These are phyloP conservation scores for Magnusiomyces ingens DNA, from an alignment of 1,139 yeast species.

Conservation along the genomic window DNA sequence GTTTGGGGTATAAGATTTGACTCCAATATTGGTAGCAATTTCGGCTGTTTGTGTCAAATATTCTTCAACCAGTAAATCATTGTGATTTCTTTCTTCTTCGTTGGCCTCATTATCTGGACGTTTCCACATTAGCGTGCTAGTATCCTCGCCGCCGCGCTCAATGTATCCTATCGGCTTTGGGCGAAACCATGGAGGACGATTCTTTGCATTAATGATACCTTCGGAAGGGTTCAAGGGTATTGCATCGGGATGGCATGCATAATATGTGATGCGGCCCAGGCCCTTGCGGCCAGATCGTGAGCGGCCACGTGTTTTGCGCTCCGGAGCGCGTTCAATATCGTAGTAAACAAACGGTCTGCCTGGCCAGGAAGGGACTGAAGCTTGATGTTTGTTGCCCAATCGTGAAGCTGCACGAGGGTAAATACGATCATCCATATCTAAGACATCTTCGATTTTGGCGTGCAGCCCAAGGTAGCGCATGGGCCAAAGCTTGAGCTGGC, in stretches of 20 bases:
- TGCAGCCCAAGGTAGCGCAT: constrained; percentile 76
- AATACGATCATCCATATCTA: constrained; percentile 73
- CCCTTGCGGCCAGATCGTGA: constrained; percentile 2
- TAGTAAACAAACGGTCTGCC: constrained; percentile 66
- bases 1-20: constrained; percentile 55
- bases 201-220: constrained; percentile 43
- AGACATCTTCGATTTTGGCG: constrained; percentile 67
- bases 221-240: constrained; percentile 17
- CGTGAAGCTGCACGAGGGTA: constrained; percentile 79
- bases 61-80: constrained; percentile 38
- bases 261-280: not conserved
- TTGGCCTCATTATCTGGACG: constrained; percentile 26
- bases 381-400: constrained; percentile 70
- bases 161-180: constrained; percentile 72
- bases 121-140: constrained; percentile 67
- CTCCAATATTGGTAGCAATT: constrained; percentile 46
- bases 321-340: constrained; percentile 37
- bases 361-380: constrained; percentile 59
- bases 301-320: constrained; percentile 20
- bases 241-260: not conserved
- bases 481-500: constrained; percentile 47
- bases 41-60: constrained; percentile 52
- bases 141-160: constrained; percentile 79
- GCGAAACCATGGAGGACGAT: constrained; percentile 70
- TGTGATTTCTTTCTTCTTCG: constrained; percentile 7